Evolutionary conservation across 768 basidiomycete genomes (phyloP).

Genomic region (Cantharellus anzutake): DNA sequence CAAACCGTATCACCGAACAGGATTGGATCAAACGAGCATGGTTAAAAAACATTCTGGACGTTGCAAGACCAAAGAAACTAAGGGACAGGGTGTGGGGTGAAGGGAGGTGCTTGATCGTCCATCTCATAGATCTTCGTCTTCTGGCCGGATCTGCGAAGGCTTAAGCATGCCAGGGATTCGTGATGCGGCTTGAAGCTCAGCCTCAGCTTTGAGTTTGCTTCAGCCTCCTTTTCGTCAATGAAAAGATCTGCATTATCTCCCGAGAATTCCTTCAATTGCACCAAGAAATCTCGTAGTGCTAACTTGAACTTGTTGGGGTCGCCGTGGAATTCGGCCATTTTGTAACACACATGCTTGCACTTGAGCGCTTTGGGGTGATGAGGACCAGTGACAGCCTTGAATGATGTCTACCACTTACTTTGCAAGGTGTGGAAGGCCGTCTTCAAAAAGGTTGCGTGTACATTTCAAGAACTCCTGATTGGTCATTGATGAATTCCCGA

Average conservation of each 20-base stretch:
- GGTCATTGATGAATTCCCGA: conserved; percentile 44
- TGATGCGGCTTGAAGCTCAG: conserved; percentile 76
- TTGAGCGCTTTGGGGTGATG: conserved; percentile 14
- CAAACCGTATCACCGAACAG: no score
- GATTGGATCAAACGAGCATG: no score
- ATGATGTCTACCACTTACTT: conserved; percentile 27
- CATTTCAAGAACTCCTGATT: conserved; percentile 74
- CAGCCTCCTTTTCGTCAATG: conserved; percentile 87
- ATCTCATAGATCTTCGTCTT: conserved; percentile 38
- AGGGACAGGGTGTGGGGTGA: not conserved
- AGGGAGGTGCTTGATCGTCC: not conserved
- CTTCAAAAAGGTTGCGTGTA: conserved; percentile 66
- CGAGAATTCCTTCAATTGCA: conserved; percentile 94
- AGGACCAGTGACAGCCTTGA: not conserved
- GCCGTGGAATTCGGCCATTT: conserved; percentile 20
- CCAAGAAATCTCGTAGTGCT: conserved; percentile 89
- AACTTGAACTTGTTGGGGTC: conserved; percentile 46
- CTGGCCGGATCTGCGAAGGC: conserved; percentile 71
- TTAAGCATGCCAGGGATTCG: conserved; percentile 97
- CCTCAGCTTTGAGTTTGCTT: conserved; percentile 59
- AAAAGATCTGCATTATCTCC: conserved; percentile 84
- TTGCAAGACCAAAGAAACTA: no score
- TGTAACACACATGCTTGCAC: conserved; percentile 22
- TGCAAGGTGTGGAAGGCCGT: conserved; percentile 84
- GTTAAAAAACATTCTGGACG: no score